Conservation (phyloP, 805 yeast genomes). For the Kluyveromyces wickerhamii region DNA sequence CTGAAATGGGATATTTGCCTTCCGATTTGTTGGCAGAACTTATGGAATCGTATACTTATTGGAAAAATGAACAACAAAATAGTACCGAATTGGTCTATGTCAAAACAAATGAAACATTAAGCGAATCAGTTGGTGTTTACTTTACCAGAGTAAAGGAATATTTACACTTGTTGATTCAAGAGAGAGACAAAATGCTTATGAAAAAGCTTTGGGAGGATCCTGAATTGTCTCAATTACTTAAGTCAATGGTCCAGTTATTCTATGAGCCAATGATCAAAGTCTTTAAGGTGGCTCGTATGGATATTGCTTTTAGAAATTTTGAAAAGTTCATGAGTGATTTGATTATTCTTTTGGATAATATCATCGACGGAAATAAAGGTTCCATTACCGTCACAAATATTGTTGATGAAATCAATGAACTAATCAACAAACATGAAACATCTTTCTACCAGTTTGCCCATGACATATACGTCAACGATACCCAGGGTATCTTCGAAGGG, state of each 20-base stretch:
- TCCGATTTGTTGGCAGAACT: constrained; percentile 21
- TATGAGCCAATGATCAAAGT: constrained; percentile 67
- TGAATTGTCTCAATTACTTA: constrained; percentile 64
- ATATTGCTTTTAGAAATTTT: constrained; percentile 55
- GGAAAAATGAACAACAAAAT: constrained; percentile 19
- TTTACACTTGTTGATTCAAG: constrained; percentile 55
- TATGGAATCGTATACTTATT: constrained; percentile 23
- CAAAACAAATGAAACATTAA: constrained; percentile 15
- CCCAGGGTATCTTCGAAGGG: constrained; percentile 60
- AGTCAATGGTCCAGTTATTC: constrained; percentile 62
- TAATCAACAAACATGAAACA: constrained; percentile 66
- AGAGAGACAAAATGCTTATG: constrained; percentile 67
- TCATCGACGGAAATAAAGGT: constrained; percentile 32
- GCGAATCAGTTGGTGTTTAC: constrained; percentile 30
- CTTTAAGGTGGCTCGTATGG: constrained; percentile 58
- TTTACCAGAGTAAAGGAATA: constrained; percentile 53
- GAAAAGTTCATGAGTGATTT: constrained; percentile 63
- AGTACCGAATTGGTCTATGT: constrained; percentile 11
- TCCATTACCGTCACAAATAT: constrained; percentile 56
- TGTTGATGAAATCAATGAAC: constrained; percentile 46
- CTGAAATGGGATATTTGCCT: constrained; percentile 14
- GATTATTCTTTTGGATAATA: constrained; percentile 46
- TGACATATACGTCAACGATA: constrained; percentile 72
- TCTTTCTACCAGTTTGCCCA: constrained; percentile 70
- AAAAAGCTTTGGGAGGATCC: constrained; percentile 81